These are phyloP conservation scores for Lotus japonicus DNA, from an alignment of 306 rosid species.

Conservation along the genomic window DNA sequence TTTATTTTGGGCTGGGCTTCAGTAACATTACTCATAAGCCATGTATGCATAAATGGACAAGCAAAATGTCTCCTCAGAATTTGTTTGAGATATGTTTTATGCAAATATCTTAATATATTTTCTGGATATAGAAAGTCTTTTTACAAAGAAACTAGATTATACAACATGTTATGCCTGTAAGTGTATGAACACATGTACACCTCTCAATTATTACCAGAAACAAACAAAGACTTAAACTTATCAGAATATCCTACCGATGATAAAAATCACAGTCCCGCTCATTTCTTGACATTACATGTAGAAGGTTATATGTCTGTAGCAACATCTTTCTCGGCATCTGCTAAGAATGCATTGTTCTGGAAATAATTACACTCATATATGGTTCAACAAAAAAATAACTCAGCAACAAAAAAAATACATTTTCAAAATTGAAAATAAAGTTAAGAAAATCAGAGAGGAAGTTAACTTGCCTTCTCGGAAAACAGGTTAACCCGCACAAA, in stretches of 20 bases:
- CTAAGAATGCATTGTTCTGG: conserved; percentile 29
- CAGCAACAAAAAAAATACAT: neutral
- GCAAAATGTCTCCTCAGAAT: neutral
- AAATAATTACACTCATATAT: conserved; percentile 1
- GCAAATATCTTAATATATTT: neutral
- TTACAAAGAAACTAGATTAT: conserved; percentile 4
- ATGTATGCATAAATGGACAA: neutral
- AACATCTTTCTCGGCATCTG: conserved; percentile 99
- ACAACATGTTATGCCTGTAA: neutral
- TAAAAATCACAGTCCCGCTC: conserved; percentile 97
- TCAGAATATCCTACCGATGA: conserved; percentile 65
- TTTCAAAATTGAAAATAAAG: neutral
- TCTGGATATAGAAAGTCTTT: neutral
- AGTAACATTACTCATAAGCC: neutral
- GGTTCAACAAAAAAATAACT: neutral
- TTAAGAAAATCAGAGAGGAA: conserved; percentile 8
- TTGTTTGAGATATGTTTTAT: conserved; percentile 5
- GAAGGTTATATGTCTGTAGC: conserved; percentile 83
- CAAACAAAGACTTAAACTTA: neutral
- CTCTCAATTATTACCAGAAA: conserved; percentile 1
- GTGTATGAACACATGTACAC: neutral
- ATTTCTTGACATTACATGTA: conserved; percentile 79
- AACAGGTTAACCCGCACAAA: conserved; percentile 94
- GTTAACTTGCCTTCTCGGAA: conserved; percentile 77
- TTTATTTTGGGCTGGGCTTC: neutral